phyloP scores from a whole-genome alignment of 768 basidiomycete species.

The Lactarius indigo region DNA sequence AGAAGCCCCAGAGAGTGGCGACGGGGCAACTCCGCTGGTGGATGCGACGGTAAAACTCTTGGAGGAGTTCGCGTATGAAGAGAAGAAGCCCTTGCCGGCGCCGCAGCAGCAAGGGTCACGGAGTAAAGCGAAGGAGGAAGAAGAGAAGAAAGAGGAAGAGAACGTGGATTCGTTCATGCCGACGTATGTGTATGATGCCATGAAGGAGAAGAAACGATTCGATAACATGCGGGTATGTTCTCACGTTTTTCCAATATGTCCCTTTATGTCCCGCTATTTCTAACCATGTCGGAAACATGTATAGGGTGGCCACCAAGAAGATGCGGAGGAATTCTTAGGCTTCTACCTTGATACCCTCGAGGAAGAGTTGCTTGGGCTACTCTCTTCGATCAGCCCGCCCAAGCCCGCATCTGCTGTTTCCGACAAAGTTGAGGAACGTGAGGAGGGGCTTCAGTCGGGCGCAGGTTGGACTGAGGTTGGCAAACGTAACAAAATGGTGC shows the following conservation, averaged over 20 bases:
- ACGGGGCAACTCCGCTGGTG: conserved; percentile 49
- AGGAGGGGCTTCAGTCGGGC: conserved; percentile 43
- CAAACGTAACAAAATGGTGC: conserved; percentile 73
- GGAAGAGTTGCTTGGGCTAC: conserved; percentile 79
- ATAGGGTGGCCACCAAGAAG: conserved; percentile 91
- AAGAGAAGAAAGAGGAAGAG: conserved; percentile 46
- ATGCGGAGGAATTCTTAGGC: conserved; percentile 98
- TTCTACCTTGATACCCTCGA: conserved; percentile 94
- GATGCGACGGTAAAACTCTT: conserved; percentile 72
- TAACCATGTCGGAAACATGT: conserved; percentile 12
- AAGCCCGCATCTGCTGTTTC: conserved; percentile 31
- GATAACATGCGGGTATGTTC: conserved; percentile 81
- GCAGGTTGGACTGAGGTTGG: conserved; percentile 95
- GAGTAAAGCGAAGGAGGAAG: conserved; percentile 39
- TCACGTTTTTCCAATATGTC: neutral
- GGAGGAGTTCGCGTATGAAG: conserved; percentile 58
- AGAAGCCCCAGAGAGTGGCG: conserved; percentile 30
- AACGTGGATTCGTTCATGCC: conserved; percentile 75
- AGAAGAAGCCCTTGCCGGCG: conserved; percentile 30
- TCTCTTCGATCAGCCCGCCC: conserved; percentile 47
- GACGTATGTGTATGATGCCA: conserved; percentile 82
- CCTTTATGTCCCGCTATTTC: neutral
- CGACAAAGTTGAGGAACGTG: conserved; percentile 42
- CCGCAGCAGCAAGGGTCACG: conserved; percentile 22
- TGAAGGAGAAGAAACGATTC: conserved; percentile 91